These are phyloP conservation scores for Phaeosphaeriaceae sp. DNA, from an alignment of 2,329 filamentous ascomycete species.

Conservation along the genomic window DNA sequence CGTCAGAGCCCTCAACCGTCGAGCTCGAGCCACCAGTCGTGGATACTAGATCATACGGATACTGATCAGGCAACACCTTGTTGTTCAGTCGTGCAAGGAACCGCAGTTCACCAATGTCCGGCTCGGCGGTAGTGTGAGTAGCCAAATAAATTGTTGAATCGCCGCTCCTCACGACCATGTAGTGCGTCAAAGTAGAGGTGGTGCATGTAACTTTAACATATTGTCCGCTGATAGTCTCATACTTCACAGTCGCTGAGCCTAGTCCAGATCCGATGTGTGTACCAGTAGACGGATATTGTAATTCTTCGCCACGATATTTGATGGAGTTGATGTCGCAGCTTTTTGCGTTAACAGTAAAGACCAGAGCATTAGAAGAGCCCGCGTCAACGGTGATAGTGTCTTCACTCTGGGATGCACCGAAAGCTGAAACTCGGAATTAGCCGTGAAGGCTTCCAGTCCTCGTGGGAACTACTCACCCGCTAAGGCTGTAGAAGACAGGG, in stretches of 20 bases:
- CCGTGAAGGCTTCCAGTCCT: background rate
- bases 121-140: constrained; percentile 64
- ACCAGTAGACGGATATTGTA: constrained; percentile 61
- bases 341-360: constrained; percentile 47
- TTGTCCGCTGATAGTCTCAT: constrained; percentile 40
- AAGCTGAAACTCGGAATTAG: constrained; percentile 25
- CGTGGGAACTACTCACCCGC: constrained; percentile 20
- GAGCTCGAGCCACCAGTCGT: constrained; percentile 60
- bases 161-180: constrained; percentile 67
- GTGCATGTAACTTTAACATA: constrained; percentile 69
- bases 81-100: constrained; percentile 68
- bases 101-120: constrained; percentile 60
- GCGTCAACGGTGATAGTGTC: constrained; percentile 44
- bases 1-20: constrained; percentile 61
- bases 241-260: constrained; percentile 64
- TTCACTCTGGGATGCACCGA: constrained; percentile 43
- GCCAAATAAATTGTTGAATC: constrained; percentile 63
- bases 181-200: constrained; percentile 68
- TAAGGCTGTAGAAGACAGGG: constrained; percentile 33
- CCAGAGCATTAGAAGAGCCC: constrained; percentile 40
- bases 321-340: constrained; percentile 71
- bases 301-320: constrained; percentile 64
- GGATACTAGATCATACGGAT: constrained; percentile 56
- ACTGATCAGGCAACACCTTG: constrained; percentile 43
- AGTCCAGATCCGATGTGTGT: constrained; percentile 68